phyloP scores from a whole-genome alignment of 2,329 filamentous ascomycete species.

The Xylaria arbuscula region DNA sequence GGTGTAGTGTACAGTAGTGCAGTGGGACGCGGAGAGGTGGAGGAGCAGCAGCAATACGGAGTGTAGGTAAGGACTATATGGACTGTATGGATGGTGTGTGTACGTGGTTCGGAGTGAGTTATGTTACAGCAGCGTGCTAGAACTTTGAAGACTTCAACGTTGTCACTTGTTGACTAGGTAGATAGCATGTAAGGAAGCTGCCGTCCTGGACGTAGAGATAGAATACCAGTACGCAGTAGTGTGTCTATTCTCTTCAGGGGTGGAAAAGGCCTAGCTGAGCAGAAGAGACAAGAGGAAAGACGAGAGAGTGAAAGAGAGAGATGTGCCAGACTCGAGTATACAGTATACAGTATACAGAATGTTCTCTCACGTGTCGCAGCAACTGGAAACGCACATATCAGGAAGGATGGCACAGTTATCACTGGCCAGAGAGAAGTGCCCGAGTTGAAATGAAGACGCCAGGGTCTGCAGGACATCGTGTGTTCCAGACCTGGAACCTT shows the following conservation, averaged over 20 bases:
- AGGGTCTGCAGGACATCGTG: slow-evolving; percentile 36
- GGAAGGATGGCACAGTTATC: slow-evolving; percentile 14
- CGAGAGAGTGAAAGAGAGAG: background rate
- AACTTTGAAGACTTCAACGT: background rate
- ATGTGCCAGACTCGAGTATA: background rate
- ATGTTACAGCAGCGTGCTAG: background rate
- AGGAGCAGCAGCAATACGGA: background rate
- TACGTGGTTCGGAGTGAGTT: background rate
- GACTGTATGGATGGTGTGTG: background rate
- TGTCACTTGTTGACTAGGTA: background rate
- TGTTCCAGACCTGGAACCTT: slow-evolving; percentile 37
- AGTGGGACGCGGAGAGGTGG: slow-evolving; percentile 15
- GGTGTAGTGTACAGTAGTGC: slow-evolving; percentile 7
- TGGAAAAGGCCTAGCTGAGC: background rate
- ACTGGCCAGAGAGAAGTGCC: slow-evolving; percentile 16
- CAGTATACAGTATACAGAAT: background rate
- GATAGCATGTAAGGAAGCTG: no score
- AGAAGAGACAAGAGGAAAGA: background rate
- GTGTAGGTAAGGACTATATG: background rate
- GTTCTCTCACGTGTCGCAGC: background rate
- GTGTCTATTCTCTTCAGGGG: background rate
- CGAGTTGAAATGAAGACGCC: slow-evolving; percentile 36
- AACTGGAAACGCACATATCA: slow-evolving; percentile 10
- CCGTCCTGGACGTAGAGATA: no score
- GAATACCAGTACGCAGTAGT: no score